Percentiles rank a stretch among this genome's conserved stretches.
Evolutionary conservation across 2,329 filamentous ascomycete genomes (phyloP).

Genomic region (Fusarium sp.): DNA sequence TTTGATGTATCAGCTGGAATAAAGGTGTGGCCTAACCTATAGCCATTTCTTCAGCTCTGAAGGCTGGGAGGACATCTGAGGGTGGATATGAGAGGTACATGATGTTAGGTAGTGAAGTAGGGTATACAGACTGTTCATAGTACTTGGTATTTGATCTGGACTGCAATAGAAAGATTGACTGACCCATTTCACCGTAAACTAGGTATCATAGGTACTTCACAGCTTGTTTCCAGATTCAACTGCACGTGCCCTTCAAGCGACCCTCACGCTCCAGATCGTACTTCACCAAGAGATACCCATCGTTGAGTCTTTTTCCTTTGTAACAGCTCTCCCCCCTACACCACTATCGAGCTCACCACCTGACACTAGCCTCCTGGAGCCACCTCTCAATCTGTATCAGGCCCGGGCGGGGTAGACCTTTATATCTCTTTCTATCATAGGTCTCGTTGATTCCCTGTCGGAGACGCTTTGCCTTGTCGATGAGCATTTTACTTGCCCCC

Average conservation of each 20-base stretch:
- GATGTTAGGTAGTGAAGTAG: too few relatives aligned
- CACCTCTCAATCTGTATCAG: conserved; percentile 45
- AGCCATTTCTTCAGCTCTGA: too few relatives aligned
- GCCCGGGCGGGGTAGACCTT: conserved; percentile 41
- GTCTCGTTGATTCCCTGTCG: conserved; percentile 41
- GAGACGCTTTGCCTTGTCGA: conserved; percentile 44
- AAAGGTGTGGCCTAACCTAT: not conserved
- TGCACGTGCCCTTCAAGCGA: too few relatives aligned
- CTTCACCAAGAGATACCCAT: not conserved
- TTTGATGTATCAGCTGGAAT: not conserved
- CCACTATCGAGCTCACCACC: not conserved
- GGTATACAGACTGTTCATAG: too few relatives aligned
- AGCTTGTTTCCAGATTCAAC: too few relatives aligned
- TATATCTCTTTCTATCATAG: conserved; percentile 45
- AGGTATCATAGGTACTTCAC: too few relatives aligned
- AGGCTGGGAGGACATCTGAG: too few relatives aligned
- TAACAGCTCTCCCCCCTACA: not conserved
- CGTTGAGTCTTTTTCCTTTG: not conserved
- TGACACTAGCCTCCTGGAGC: conserved; percentile 29
- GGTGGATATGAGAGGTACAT: too few relatives aligned
- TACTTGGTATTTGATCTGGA: too few relatives aligned
- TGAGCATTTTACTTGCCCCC: conserved; percentile 29
- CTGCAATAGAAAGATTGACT: too few relatives aligned
- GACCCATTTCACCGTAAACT: too few relatives aligned
- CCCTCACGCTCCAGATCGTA: too few relatives aligned